Evolutionary conservation across 176 grass and related monocot species (phyloP).

Genomic region (Triticum monococcum): DNA sequence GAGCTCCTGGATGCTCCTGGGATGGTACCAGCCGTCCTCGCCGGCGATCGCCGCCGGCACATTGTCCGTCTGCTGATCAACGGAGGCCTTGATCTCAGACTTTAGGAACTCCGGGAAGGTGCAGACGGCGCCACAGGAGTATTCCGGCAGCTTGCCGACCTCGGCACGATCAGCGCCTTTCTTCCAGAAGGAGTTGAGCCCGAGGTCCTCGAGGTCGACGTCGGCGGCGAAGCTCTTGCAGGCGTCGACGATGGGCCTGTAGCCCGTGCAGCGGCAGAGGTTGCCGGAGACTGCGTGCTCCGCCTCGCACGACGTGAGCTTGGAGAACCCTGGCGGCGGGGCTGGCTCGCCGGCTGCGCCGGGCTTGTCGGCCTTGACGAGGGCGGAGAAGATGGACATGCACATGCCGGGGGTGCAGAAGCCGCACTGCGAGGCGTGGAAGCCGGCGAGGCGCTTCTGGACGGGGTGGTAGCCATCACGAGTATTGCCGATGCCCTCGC

Average conservation of each 20-base stretch:
- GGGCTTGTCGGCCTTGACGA: constrained; percentile 67
- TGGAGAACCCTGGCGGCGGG: constrained; percentile 59
- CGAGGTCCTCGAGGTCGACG: constrained; percentile 84
- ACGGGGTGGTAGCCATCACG: constrained; percentile 73
- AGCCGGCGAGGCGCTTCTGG: constrained; percentile 65
- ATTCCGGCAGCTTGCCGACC: constrained; percentile 38
- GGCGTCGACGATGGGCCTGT: constrained; percentile 69
- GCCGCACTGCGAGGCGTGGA: constrained; percentile 90
- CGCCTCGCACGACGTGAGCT: constrained; percentile 61
- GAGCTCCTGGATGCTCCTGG: constrained; percentile 55
- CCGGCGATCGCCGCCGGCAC: not conserved
- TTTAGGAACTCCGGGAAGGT: constrained; percentile 86
- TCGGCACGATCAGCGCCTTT: constrained; percentile 33
- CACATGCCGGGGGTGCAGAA: constrained; percentile 96
- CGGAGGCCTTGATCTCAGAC: constrained; percentile 49
- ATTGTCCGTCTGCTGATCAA: not conserved
- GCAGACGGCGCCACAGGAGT: constrained; percentile 29
- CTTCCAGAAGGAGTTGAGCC: constrained; percentile 85
- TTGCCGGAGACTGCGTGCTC: constrained; percentile 75
- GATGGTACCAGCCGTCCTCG: constrained; percentile 48
- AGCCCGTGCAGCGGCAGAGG: constrained; percentile 82
- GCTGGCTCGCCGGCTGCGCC: not conserved
- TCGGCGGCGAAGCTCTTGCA: constrained; percentile 84
- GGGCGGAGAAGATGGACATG: constrained; percentile 79
- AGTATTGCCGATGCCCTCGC: constrained; percentile 75